phyloP scores from a whole-genome alignment of 129 eudicot species.

The Arctium lappa region DNA sequence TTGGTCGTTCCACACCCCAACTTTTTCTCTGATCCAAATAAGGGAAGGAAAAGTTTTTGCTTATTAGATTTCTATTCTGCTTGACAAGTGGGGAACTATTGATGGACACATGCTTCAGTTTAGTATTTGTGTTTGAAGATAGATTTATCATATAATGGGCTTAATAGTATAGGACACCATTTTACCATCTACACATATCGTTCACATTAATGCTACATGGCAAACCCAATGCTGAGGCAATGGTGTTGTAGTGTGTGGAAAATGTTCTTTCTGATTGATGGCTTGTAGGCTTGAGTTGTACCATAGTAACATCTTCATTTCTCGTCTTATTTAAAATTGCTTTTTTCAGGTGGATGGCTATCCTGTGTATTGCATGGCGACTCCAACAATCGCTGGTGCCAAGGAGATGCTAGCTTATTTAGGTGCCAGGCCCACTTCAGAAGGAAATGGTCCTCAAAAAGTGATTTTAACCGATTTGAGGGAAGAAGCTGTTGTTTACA shows the following conservation, averaged over 20 bases:
- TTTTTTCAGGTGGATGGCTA: conserved; percentile 73
- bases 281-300: neutral
- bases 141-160: neutral
- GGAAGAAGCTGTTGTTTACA: conserved; percentile 96
- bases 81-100: no score
- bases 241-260: neutral
- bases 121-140: conserved; percentile 15
- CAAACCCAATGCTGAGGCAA: neutral
- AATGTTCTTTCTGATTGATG: neutral
- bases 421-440: conserved; percentile 47
- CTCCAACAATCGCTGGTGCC: conserved; percentile 90
- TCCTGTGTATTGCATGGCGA: conserved; percentile 98
- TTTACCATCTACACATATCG: neutral
- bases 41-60: neutral
- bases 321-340: neutral
- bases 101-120: no score
- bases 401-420: conserved; percentile 81
- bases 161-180: neutral
- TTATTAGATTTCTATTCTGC: neutral
- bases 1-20: neutral
- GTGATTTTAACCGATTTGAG: conserved; percentile 77
- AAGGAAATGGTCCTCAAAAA: conserved; percentile 42
- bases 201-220: neutral
- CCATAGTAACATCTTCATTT: neutral
- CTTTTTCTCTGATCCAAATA: neutral